Evolutionary conservation across 2,329 filamentous ascomycete genomes (phyloP), one percentile per base, ranked within the genome.

Genomic region (Aotearoamyces nothofagi): DNA sequence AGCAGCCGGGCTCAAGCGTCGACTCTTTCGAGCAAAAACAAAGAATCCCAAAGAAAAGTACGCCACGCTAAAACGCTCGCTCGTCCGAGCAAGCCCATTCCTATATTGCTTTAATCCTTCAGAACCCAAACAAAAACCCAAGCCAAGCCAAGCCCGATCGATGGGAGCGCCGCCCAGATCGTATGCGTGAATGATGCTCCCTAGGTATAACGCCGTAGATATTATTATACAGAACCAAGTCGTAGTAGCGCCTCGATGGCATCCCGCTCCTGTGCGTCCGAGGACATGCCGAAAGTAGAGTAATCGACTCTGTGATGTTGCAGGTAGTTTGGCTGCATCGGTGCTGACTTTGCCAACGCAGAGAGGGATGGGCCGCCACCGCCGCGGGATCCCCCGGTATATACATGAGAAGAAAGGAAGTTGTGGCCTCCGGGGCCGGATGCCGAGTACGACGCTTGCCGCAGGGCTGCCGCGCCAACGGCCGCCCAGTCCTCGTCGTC

Each of bases 401-500:
- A 61, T 51, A 61, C 55, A 52, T 55, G 58, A 36, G 62, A 53
- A 41, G 56, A 53, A 45, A 56, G 45, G 48, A 61, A 53, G 51
- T 61, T 50, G 41, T 53, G 45, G 47, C 53, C 43, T 57, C 58
- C 47, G 53, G 72, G 57, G 56, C 68, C 58, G 42, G 60, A 66
- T 43, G 55, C 65, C 31, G 66, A 62, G 44, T 74, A 74, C 5
- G 70, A 76, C 27, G 66, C 64, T 34, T 69, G 68, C 39, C 86
- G 75, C 41, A 94, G 66, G 39, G 82, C 81, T 31, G 79, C 83
- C 16, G 86, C 82, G 31, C 84, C 87, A 37, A 93, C 78, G 29
- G 79, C 73, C 26, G 80, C 82, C 86, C 87, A 94, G 55, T 96
- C 86, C 54, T 96, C 87, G 49, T 94, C 83, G 49, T 96, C 90